Base-by-base conservation (phyloP, 1,139 yeast species). In the Taphrina betulina region DNA sequence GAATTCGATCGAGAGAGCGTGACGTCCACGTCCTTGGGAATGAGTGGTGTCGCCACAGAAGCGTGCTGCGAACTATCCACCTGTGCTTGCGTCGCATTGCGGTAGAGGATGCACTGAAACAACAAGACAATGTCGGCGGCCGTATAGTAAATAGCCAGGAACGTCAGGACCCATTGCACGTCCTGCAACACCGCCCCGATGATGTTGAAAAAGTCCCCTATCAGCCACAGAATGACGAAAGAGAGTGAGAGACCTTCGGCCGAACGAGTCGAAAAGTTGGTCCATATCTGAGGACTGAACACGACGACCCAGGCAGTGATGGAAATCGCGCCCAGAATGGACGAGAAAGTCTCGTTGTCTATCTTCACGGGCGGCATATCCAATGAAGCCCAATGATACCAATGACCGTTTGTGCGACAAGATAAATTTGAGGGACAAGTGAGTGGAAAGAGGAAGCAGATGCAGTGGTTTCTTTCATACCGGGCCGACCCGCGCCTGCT, bases 111-210 rank as follows among this genome's bases (percentile, higher is more conserved):
- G 66, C 81, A 85, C 14, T 88, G 82, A 5, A 69, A 65, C 20
- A 86, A 74, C 71, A 85, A 80, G 65, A 83, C 68, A 22, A 75
- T 68, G 67, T 92, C 98, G 0, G 97, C 97, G 29, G 85, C 70
- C 0, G 97, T 89, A 68, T 92, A 92, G 70, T 90, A 92, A 0
- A 90, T 78, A 2, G 97, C 96, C 61, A 92, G 76, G 5, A 90
- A 79, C 22, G 62, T 53, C 36, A 85, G 89, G 63, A 84, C 83
- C 1, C 90, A 86, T 51, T 85, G 72, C 48, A 85, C 72, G 0
- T 76, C 74, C 0, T 88, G 95, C 86, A 87, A 81, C 1, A 85
- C 40, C 0, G 92, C 74, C 1, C 95, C 95, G 1, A 75, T 64
- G 45, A 85, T 73, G 67, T 85, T 85, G 63, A 82, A 75, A 7